Conservation (phyloP, 2,329 filamentous ascomycete species). For the Talaromyces sp. region DNA sequence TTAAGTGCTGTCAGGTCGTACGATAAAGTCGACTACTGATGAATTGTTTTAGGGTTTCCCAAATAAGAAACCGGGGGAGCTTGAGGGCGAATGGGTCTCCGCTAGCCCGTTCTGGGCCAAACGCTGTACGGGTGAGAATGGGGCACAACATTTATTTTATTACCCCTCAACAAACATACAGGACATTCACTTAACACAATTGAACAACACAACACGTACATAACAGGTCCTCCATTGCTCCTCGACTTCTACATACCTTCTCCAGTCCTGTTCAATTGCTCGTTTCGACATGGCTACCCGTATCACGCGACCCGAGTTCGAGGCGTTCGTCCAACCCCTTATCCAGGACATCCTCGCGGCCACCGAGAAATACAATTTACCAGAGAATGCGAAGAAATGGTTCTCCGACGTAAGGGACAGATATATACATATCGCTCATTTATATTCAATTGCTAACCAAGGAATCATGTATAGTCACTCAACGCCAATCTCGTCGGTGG, state of each 20-base stretch:
- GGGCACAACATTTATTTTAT: background rate
- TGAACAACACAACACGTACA: background rate
- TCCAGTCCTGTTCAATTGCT: background rate
- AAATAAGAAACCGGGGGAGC: background rate
- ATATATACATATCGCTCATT: background rate
- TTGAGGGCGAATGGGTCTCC: background rate
- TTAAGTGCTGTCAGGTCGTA: background rate
- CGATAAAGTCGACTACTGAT: background rate
- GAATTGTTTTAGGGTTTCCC: background rate
- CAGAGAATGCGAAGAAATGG: constrained; percentile 77
- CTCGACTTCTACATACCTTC: background rate
- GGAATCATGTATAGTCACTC: constrained; percentile 58
- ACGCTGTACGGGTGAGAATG: constrained; percentile 4
- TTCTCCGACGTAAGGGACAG: constrained; percentile 64
- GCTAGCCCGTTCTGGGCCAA: constrained; percentile 6
- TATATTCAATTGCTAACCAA: background rate
- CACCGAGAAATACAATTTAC: constrained; percentile 77
- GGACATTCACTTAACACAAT: background rate
- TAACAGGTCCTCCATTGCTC: background rate
- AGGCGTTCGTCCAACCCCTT: constrained; percentile 82
- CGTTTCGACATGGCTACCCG: constrained; percentile 62
- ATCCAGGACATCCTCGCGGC: constrained; percentile 76
- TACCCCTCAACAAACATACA: background rate
- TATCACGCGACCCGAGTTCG: constrained; percentile 70
- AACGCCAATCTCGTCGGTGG: constrained; percentile 85